phyloP scores from a whole-genome alignment of 1,284 basidiomycete species.

The Dichomitus squalens region DNA sequence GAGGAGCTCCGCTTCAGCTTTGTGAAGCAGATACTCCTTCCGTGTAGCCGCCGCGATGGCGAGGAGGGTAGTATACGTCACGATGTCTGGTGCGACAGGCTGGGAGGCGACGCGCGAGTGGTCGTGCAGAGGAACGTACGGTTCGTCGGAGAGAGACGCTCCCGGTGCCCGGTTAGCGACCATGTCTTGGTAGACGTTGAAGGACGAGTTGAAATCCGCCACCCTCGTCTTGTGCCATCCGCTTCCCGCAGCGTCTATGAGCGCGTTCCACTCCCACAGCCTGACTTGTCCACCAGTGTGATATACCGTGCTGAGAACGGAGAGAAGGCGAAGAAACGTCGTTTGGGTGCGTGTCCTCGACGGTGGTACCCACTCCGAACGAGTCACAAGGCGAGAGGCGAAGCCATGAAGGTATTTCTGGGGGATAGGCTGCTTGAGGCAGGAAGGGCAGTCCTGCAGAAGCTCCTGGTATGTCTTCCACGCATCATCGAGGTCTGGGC shows the following conservation, averaged over 20 bases:
- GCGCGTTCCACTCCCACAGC: constrained; percentile 71
- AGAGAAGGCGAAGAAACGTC: constrained; percentile 62
- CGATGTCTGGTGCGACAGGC: constrained; percentile 53
- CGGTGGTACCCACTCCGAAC: constrained; percentile 1
- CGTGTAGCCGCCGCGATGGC: constrained; percentile 59
- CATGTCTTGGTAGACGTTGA: constrained; percentile 65
- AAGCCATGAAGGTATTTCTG: constrained; percentile 59
- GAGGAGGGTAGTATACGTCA: constrained; percentile 70
- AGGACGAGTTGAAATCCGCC: constrained; percentile 60
- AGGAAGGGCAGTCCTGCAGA: constrained; percentile 36
- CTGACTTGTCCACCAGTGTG: constrained; percentile 52
- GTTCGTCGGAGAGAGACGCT: constrained; percentile 34
- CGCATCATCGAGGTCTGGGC: constrained; percentile 45
- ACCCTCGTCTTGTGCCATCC: constrained; percentile 59
- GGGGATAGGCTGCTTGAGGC: constrained; percentile 21
- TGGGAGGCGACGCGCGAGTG: constrained; percentile 5
- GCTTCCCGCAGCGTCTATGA: constrained; percentile 69
- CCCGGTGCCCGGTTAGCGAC: constrained; percentile 47
- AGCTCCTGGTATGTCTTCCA: constrained; percentile 61
- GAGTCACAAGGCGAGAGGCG: constrained; percentile 51
- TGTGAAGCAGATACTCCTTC: constrained; percentile 46
- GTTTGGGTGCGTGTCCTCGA: constrained; percentile 56
- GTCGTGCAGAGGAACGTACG: not conserved
- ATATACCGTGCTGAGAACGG: constrained; percentile 60
- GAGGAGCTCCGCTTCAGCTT: constrained; percentile 53